A percentile compares a stretch with the other conserved stretches of the same genome.
Conservation (phyloP, 495 filamentous ascomycete species). For the Neurospora sp. region DNA sequence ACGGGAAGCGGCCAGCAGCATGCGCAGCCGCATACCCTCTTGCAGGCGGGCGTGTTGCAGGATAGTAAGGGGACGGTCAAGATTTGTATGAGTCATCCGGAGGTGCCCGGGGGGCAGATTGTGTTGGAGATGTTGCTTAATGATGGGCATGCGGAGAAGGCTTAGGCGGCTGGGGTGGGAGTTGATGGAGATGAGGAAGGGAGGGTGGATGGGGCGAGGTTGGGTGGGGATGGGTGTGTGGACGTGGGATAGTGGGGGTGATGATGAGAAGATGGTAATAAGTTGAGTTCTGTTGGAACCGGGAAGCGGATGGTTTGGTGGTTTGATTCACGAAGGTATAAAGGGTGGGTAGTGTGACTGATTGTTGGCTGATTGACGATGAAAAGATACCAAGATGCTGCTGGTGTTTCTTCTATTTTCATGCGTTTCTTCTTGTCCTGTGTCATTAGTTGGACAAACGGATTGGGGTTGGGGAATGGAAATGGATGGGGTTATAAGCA, state of each 20-base stretch:
- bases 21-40: not conserved
- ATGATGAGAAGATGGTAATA: not conserved
- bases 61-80: constrained; percentile 62
- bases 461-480: not conserved
- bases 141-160: constrained; percentile 77
- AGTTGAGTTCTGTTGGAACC: too few relatives aligned
- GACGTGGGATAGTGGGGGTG: not conserved
- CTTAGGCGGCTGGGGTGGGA: not conserved
- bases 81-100: constrained; percentile 90
- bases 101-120: constrained; percentile 68
- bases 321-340: not conserved
- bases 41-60: not conserved
- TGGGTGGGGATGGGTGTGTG: not conserved
- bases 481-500: not conserved
- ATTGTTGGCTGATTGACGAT: not conserved
- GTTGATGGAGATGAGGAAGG: not conserved
- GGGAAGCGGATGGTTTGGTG: too few relatives aligned
- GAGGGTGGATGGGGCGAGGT: not conserved
- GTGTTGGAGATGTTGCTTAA: constrained; percentile 90
- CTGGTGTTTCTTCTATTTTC: not conserved
- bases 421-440: not conserved
- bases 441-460: not conserved
- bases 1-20: constrained; percentile 26
- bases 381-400: not conserved
- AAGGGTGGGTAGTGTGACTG: not conserved